Conservation (phyloP, 2,329 filamentous ascomycete species). For the Trichoderma sp. region DNA sequence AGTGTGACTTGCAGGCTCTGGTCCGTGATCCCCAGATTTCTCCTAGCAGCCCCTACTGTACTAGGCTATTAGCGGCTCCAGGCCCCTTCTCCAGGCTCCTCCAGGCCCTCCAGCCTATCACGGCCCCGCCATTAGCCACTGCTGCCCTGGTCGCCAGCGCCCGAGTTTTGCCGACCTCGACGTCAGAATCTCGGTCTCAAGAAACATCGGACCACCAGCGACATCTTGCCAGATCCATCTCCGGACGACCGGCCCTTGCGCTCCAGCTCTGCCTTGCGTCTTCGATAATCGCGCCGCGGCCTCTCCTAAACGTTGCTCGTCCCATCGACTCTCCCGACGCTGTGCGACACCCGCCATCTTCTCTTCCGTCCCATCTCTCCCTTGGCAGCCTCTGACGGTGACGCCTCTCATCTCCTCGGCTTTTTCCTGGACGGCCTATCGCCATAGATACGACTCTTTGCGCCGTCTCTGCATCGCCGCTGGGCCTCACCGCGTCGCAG, state of each 20-base stretch:
- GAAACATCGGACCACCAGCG: background rate
- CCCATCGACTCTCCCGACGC: background rate
- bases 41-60: background rate
- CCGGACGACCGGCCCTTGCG: conserved; percentile 17
- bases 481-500: conserved; percentile 23
- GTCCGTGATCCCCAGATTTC: conserved; percentile 6
- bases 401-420: background rate
- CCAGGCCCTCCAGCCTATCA: conserved; percentile 34
- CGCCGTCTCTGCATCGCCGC: conserved; percentile 2
- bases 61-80: background rate
- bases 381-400: background rate
- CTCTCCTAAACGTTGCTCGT: background rate
- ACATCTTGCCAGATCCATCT: background rate
- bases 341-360: background rate
- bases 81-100: background rate
- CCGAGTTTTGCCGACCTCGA: conserved; percentile 27
- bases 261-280: background rate
- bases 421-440: background rate
- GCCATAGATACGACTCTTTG: background rate
- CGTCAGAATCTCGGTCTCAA: conserved; percentile 22
- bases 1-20: conserved; percentile 21
- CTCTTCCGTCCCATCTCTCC: background rate
- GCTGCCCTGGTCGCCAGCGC: background rate
- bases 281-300: background rate
- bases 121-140: conserved; percentile 39